Conservation (phyloP, 2,329 filamentous ascomycete species). For the Huntiella savannae region DNA sequence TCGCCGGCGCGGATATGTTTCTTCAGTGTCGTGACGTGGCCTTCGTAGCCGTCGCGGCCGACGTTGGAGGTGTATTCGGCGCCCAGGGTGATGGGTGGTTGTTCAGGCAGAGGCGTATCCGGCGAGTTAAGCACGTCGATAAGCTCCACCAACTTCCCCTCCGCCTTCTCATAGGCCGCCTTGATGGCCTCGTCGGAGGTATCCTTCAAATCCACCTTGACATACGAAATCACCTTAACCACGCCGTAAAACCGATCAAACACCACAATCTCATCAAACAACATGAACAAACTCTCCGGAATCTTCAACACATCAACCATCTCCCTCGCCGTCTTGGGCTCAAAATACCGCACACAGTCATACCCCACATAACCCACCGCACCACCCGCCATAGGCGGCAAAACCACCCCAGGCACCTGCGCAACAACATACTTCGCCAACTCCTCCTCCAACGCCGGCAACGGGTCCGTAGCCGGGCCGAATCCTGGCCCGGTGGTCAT, state of each 20-base stretch:
- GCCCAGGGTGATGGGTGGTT: constrained; percentile 51
- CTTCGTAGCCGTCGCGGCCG: constrained; percentile 71
- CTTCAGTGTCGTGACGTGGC: constrained; percentile 72
- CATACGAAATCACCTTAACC: constrained; percentile 83
- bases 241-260: constrained; percentile 90
- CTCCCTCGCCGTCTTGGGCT: constrained; percentile 71
- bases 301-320: constrained; percentile 78
- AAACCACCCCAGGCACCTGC: constrained; percentile 58
- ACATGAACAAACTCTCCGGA: constrained; percentile 90
- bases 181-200: constrained; percentile 35
- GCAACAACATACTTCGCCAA: constrained; percentile 63
- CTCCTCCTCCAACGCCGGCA: constrained; percentile 66
- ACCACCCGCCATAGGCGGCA: constrained; percentile 77
- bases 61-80: constrained; percentile 85
- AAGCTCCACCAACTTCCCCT: constrained; percentile 41
- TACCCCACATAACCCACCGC: constrained; percentile 95
- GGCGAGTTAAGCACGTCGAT: constrained; percentile 54
- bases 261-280: constrained; percentile 85
- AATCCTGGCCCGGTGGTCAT: constrained; percentile 76
- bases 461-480: constrained; percentile 66
- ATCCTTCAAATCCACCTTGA: constrained; percentile 44
- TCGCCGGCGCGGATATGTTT: constrained; percentile 79
- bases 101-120: constrained; percentile 58
- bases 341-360: constrained; percentile 93
- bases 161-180: constrained; percentile 46